Evolutionary conservation across 495 filamentous ascomycete genomes (phyloP).

Genomic region (Trichocladium antarcticum): DNA sequence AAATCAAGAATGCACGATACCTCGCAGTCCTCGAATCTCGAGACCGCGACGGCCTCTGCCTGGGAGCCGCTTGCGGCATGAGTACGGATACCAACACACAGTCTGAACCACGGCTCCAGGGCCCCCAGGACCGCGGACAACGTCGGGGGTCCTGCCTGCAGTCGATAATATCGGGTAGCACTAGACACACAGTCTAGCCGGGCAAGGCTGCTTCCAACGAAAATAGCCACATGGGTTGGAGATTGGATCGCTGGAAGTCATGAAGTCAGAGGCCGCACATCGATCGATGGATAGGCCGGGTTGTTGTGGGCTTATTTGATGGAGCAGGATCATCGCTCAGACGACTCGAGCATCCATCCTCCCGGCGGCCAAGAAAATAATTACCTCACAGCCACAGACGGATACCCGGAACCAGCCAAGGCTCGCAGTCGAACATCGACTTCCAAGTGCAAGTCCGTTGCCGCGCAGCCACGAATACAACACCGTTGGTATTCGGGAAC

Average conservation of each 20-base stretch:
- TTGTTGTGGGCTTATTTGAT: background rate
- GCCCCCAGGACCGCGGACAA: background rate
- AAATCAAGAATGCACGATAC: slow-evolving; percentile 1
- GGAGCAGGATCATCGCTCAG: background rate
- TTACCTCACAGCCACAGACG: too few relatives aligned
- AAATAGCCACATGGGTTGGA: background rate
- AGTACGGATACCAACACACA: background rate
- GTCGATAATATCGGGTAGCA: background rate
- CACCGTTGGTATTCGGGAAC: too few relatives aligned
- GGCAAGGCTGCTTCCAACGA: too few relatives aligned
- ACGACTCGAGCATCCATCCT: background rate
- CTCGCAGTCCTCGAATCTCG: background rate
- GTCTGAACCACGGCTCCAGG: background rate
- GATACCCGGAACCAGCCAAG: too few relatives aligned
- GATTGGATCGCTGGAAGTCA: background rate
- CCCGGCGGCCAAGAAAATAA: slow-evolving; percentile 2
- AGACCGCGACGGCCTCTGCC: background rate
- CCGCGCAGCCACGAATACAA: too few relatives aligned
- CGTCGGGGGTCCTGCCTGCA: background rate
- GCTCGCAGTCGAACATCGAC: too few relatives aligned
- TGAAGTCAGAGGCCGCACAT: background rate
- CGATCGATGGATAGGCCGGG: background rate
- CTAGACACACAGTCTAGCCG: slow-evolving; percentile 2
- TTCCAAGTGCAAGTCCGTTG: too few relatives aligned
- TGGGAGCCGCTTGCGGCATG: too few relatives aligned